These are phyloP conservation scores for Penicillium paxilli DNA, from an alignment of 495 filamentous ascomycete species.

Conservation along the genomic window DNA sequence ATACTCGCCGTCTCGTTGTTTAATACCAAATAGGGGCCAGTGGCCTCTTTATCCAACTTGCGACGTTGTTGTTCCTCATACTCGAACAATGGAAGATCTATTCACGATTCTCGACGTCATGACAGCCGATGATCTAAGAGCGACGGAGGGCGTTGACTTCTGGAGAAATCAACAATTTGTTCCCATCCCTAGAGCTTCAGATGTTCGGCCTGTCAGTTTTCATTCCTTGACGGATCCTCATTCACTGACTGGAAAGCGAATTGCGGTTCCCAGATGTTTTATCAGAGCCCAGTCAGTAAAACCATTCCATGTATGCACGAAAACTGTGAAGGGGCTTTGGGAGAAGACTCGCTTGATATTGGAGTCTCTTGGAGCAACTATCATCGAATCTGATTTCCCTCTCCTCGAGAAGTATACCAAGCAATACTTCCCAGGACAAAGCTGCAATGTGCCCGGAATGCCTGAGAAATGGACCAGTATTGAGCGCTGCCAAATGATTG, in stretches of 20 bases:
- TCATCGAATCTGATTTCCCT: conserved; percentile 7
- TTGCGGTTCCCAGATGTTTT: conserved; percentile 3
- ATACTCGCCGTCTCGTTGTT: conserved; percentile 16
- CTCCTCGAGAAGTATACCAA: conserved; percentile 4
- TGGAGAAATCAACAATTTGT: conserved; percentile 16
- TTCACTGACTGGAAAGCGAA: conserved; percentile 1
- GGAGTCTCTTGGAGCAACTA: conserved; percentile 2
- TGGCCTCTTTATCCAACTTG: conserved; percentile 18
- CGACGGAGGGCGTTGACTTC: conserved; percentile 4
- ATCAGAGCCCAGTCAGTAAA: conserved; percentile 1
- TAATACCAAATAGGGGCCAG: conserved; percentile 14
- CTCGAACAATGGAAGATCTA: conserved; percentile 13
- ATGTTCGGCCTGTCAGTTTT: conserved; percentile 7
- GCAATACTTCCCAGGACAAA: conserved; percentile 1
- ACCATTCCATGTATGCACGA: conserved; percentile 1
- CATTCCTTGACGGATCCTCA: neutral
- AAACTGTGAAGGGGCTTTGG: conserved; percentile 7
- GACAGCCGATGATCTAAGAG: neutral
- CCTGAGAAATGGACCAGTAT: neutral
- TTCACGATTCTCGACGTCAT: conserved; percentile 12
- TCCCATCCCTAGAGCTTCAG: conserved; percentile 1
- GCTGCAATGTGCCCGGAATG: neutral
- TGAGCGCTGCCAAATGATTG: conserved; percentile 13
- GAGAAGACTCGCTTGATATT: neutral
- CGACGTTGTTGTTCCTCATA: conserved; percentile 17